Base-by-base conservation (phyloP, 148 eudicot species). In the Tetragonia tetragonoides region DNA sequence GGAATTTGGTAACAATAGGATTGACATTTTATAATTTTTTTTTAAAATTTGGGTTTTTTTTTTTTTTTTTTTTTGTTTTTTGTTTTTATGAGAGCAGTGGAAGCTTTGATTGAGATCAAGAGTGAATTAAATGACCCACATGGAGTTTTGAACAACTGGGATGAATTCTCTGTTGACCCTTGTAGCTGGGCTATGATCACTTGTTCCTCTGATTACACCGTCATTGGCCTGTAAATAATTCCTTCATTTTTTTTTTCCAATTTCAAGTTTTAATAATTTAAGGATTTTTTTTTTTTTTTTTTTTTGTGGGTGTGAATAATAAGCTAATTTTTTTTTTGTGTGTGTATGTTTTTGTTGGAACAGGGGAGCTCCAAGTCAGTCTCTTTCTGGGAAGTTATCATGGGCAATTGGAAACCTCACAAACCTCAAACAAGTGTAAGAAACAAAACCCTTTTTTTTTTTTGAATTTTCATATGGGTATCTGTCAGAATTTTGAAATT, bases 151-250 rank as follows among this genome's bases (percentile, higher is more conserved):
- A 90, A 70, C 81, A 95, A 86, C 64, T 95, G 99, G 99, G 99
- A 95, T 84, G 93, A 95, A 74, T 88, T 89, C 82, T 95, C 99
- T 38, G 99, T 92, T 49, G 99, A 95, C 85, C 97, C 99, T 59
- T 95, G 99, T 81, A 93, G 97, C 74, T 95, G 99, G 99, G 87
- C 94, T 75, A 91, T 93, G 97, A 89, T 95, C 83, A 91, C 97
- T 86, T 95, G 99, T 72, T 93, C 94, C 8, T 75, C 90, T 80
- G 93, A 90, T 77, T 91, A 93, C 78, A 77, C 84, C 44, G 99
- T 93, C 64, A 86, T 83, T 83, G 90, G 85, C 80, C n/a, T 95
- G 99, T 95, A 71, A 82, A 81, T 78, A 72, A 3, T 70, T 17
- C 56, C 64, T 28, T 77, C 38, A 71, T 59, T 16, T 39, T 39